Evolutionary conservation across 495 filamentous ascomycete species (phyloP), one percentile per base, ranked within the genome.

Genomic region (Trichoderma virens): DNA sequence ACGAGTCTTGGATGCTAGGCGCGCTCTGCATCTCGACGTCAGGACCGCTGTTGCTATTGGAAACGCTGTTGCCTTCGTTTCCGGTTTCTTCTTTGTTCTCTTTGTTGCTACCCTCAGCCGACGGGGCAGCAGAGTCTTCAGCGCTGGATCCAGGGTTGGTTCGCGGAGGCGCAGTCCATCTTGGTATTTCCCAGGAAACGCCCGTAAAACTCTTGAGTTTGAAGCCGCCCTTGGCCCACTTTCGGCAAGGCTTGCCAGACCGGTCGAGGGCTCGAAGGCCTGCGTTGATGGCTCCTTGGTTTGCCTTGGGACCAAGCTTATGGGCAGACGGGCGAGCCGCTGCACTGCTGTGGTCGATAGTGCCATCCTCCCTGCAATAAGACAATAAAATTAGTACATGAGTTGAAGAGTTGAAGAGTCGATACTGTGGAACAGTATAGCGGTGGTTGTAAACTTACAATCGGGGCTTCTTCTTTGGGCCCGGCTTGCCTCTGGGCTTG

Each of bases 251-350:
- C 65, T 92, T 88, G 59, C 92, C 91, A 1, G 86, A 88, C 43
- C 93, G 88, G 74, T 98, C 94, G 51, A 98, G 86, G 5, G 94
- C 95, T 60, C 94, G 90, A 35, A 98, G 86, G 62, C 91, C 90
- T 60, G 95, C 94, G 71, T 98, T 98, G 80, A 98, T 98, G 64
- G 93, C 93, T 64, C 94, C 94, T 70, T 94, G 91, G 75, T 98
- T 98, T 51, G 94, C 93, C 77, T 98, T 98, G 61, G 94, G 94
- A 13, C 93, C 93, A 25, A 98, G 88, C 73, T 94, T 95, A 70
- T 91, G 90, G 47, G 82, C 73, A 16, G 72, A 70, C 20, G 74
- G 67, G 39, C 67, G 66, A 64, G 78, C 81, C 60, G 71, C 67
- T 60, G 70, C 67, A 39, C 71, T 68, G 65, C 30, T 69, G 25